Evolutionary conservation across 2,329 filamentous ascomycete species (phyloP).

Genomic region (Colletotrichum falcatum): DNA sequence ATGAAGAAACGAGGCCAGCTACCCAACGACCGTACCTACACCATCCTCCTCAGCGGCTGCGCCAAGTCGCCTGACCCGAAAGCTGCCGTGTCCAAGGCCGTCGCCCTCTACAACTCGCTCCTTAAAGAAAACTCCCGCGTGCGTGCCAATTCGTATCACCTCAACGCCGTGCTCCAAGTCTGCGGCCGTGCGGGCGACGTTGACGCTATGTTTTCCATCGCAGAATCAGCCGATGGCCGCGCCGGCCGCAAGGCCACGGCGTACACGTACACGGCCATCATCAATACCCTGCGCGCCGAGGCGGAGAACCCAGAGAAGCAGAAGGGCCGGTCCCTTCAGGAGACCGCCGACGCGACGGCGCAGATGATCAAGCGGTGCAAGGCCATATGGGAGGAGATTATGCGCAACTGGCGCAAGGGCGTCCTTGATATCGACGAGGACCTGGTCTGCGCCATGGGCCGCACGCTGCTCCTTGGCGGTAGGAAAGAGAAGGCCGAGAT

Average conservation of each 20-base stretch:
- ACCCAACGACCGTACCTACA: conserved; percentile 87
- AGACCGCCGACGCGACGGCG: conserved; percentile 51
- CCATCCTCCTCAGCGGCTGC: conserved; percentile 83
- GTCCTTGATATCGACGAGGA: conserved; percentile 80
- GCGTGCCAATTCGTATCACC: conserved; percentile 81
- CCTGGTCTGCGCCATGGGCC: conserved; percentile 84
- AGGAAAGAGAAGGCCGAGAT: conserved; percentile 77
- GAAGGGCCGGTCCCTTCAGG: conserved; percentile 46
- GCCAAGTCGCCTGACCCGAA: conserved; percentile 68
- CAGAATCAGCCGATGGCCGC: conserved; percentile 76
- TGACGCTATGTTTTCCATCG: conserved; percentile 83
- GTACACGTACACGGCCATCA: conserved; percentile 83
- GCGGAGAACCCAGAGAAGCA: conserved; percentile 49
- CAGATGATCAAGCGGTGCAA: conserved; percentile 74
- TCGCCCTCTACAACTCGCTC: conserved; percentile 83
- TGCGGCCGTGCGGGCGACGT: conserved; percentile 81
- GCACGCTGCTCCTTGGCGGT: conserved; percentile 76
- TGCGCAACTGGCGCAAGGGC: conserved; percentile 80
- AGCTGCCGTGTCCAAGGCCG: conserved; percentile 74
- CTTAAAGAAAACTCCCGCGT: conserved; percentile 68
- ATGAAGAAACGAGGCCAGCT: conserved; percentile 94
- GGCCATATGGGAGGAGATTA: conserved; percentile 83
- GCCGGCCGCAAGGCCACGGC: conserved; percentile 69
- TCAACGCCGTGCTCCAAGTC: conserved; percentile 88
- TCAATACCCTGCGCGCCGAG: conserved; percentile 77